These are phyloP conservation scores for Galeopsis tetrahit DNA, from an alignment of 257 asterid genomes.

Conservation along the genomic window DNA sequence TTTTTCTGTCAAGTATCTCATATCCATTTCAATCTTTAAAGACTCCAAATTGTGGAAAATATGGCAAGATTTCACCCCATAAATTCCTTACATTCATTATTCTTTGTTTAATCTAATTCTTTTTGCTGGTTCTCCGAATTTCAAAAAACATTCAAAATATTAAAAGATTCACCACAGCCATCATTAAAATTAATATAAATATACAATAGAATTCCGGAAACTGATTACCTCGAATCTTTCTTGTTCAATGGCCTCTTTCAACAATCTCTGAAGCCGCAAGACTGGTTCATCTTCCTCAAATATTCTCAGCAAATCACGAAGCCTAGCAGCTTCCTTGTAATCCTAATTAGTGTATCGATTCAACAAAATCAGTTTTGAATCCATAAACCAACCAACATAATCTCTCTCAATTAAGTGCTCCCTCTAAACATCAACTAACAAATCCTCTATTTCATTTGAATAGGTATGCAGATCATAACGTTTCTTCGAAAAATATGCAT, in stretches of 20 bases:
- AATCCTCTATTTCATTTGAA: background rate
- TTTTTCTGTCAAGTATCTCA: background rate
- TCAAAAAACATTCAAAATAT: background rate
- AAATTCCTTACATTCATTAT: background rate
- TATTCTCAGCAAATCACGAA: slow-evolving; percentile 73
- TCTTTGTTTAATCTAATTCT: background rate
- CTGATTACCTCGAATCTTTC: slow-evolving; percentile 72
- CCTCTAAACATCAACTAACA: background rate
- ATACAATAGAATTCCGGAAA: background rate
- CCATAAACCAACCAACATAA: background rate
- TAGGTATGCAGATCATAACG: background rate
- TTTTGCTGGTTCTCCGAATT: background rate
- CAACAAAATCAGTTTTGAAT: background rate
- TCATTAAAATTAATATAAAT: background rate
- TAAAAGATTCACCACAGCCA: background rate
- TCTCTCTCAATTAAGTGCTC: background rate
- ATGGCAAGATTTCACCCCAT: slow-evolving; percentile 7
- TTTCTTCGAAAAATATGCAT: background rate
- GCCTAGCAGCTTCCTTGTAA: slow-evolving; percentile 82
- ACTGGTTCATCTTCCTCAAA: slow-evolving; percentile 88
- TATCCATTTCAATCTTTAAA: slow-evolving; percentile 5
- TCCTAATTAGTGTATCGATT: slow-evolving; percentile 42
- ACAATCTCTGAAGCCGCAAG: slow-evolving; percentile 63
- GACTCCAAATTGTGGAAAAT: background rate
- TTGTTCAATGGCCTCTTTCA: slow-evolving; percentile 78